Conservation (phyloP, 2,329 filamentous ascomycete genomes). For the Camillea tinctor region DNA sequence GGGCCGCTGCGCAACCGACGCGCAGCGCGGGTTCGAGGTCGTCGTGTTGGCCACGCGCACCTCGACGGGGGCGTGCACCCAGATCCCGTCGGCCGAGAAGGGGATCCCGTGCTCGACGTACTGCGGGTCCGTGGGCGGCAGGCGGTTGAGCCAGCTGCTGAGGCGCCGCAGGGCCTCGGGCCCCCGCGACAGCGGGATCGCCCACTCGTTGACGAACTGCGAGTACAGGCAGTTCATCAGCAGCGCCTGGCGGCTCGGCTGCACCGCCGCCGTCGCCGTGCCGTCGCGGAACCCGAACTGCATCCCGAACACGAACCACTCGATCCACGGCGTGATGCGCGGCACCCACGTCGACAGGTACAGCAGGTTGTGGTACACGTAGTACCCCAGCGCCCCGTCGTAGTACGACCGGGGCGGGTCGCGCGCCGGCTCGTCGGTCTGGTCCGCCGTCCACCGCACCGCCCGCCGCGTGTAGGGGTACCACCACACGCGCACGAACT, state of each 20-base stretch:
- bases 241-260: conserved; percentile 76
- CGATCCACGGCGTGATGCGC: conserved; percentile 78
- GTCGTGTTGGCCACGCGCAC: conserved; percentile 79
- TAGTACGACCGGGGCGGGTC: conserved; percentile 72
- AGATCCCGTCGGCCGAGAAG: conserved; percentile 74
- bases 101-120: conserved; percentile 70
- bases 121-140: conserved; percentile 60
- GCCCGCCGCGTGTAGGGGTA: conserved; percentile 87
- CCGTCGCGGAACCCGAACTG: conserved; percentile 87
- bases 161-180: conserved; percentile 83
- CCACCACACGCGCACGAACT: conserved; percentile 98
- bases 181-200: conserved; percentile 78
- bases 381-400: conserved; percentile 77
- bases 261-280: conserved; percentile 68
- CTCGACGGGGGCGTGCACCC: conserved; percentile 87
- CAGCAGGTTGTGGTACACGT: conserved; percentile 88
- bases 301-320: conserved; percentile 97
- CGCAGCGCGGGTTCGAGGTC: conserved; percentile 32
- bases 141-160: conserved; percentile 76
- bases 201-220: conserved; percentile 99
- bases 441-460: conserved; percentile 86
- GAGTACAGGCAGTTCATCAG: conserved; percentile 97
- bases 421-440: conserved; percentile 61
- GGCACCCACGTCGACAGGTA: conserved; percentile 77
- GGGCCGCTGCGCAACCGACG: conserved; percentile 34